Evolutionary conservation across 345 rosid species (phyloP), one percentile per base, ranked within the genome.

Genomic region (Turnera subulata): DNA sequence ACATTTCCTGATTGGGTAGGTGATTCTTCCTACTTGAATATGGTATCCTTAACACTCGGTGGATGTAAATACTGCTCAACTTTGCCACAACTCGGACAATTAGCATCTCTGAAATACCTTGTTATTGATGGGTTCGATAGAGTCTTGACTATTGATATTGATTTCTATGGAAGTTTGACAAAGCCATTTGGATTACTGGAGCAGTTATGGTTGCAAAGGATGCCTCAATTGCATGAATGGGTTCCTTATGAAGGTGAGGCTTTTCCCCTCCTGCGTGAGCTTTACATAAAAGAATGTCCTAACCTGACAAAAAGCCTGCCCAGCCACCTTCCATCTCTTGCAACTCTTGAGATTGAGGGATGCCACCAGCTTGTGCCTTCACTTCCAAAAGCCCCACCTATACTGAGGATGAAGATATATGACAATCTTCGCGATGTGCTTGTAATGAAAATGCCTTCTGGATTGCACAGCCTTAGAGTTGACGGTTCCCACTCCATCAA

Each of bases 1-100:
- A 38, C 18, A 35, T 54, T 54, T 37, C 58, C 58, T 35, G 46
- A 54, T 20, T 38, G 58, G 58, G 29, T 54, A 9, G 38, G 55
- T 10, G 55, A 50, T 20, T 1, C 1, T 20, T 20, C n/a, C 12
- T 53, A 29, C 18, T 53, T 7, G 6, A 35, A 35, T 29, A 12
- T 53, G 6, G 11, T 10, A 14, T 33, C 25, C 9, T 18, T 53
- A 23, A 32, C 20, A 17, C 56, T 53, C 29, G 6, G 17, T 32
- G 40, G 17, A 15, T 53, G 56, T 17, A 53, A 12, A 11, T 3
- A 18, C 21, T 53, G 56, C 22, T 29, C 40, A n/a, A 5, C 13
- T 13, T 35, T 53, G 4, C 56, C 56, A 53, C 56, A 22, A 5
- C 40, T 53, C 9, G 56, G 40, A 38, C 56, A 33, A 40, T 33